phyloP scores from a whole-genome alignment of 306 rosid species.

The Castanospermum australe region DNA sequence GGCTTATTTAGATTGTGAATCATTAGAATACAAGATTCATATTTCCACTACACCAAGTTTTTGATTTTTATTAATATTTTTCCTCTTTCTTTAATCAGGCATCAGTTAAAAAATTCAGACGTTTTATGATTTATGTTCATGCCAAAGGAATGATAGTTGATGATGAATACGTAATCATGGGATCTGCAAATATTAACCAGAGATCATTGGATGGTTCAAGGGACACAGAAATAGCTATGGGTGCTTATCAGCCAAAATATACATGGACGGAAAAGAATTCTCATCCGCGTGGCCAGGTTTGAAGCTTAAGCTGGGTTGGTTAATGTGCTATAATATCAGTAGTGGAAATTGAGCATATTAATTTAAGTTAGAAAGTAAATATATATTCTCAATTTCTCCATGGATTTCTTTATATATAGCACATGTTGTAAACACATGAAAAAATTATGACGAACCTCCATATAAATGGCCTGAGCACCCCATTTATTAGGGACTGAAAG shows the following conservation, averaged over 20 bases:
- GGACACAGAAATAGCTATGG: constrained; percentile 80
- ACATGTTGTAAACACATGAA: neutral
- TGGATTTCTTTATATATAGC: neutral
- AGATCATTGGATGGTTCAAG: constrained; percentile 83
- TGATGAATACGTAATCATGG: constrained; percentile 61
- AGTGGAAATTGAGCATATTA: neutral
- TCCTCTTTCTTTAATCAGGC: constrained; percentile 34
- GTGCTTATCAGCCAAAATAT: constrained; percentile 74
- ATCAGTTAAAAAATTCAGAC: constrained; percentile 48
- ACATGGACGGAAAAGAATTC: constrained; percentile 50
- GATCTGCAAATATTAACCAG: constrained; percentile 81
- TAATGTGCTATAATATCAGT: neutral
- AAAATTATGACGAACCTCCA: too few species aligned
- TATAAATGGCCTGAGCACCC: too few species aligned
- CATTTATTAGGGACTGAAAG: too few species aligned
- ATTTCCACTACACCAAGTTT: neutral
- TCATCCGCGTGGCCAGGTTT: constrained; percentile 75
- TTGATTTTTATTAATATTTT: neutral
- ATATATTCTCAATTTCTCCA: neutral
- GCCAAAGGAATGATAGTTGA: constrained; percentile 80
- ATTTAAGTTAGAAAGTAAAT: neutral
- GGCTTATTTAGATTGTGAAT: neutral
- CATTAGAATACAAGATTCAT: neutral
- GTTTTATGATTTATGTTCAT: constrained; percentile 77
- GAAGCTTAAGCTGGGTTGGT: neutral